Conservation (phyloP, 495 filamentous ascomycete species). For the Hypoxylon crocopeplum region DNA sequence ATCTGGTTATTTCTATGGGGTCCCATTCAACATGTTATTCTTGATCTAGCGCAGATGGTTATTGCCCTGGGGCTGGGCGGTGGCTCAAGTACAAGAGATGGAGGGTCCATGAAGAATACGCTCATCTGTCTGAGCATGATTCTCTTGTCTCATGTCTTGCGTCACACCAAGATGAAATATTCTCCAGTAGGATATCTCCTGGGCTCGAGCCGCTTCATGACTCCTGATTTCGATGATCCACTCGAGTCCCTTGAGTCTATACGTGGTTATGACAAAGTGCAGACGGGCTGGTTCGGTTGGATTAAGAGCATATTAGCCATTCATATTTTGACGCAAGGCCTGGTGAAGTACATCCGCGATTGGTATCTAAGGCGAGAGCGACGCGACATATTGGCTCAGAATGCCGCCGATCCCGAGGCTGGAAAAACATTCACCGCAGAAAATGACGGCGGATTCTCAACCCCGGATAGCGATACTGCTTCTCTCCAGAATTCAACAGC, state of each 20-base stretch:
- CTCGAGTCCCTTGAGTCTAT: slow-evolving; percentile 48
- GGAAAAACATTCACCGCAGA: slow-evolving; percentile 53
- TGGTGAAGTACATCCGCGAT: slow-evolving; percentile 67
- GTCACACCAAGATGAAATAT: slow-evolving; percentile 58
- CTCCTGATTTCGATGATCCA: slow-evolving; percentile 48
- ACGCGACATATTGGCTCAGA: slow-evolving; percentile 53
- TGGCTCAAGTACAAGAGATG: slow-evolving; percentile 77
- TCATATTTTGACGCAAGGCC: slow-evolving; percentile 87
- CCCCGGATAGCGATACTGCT: slow-evolving; percentile 53
- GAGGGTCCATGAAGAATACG: slow-evolving; percentile 69
- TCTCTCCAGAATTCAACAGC: slow-evolving; percentile 41
- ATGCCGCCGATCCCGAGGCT: slow-evolving; percentile 54
- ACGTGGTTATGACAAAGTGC: slow-evolving; percentile 50
- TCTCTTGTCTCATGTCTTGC: slow-evolving; percentile 69
- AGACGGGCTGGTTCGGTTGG: slow-evolving; percentile 58
- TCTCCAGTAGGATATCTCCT: slow-evolving; percentile 50
- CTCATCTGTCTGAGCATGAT: slow-evolving; percentile 83
- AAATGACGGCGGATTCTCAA: slow-evolving; percentile 49
- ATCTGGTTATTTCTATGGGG: slow-evolving; percentile 92
- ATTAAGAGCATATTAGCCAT: slow-evolving; percentile 73
- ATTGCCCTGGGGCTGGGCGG: slow-evolving; percentile 94
- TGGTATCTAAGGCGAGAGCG: slow-evolving; percentile 64
- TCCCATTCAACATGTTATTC: slow-evolving; percentile 82
- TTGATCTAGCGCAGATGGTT: slow-evolving; percentile 95
- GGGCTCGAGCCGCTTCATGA: slow-evolving; percentile 50